Percentiles rank a stretch among this genome's conserved stretches.
These are phyloP conservation scores for Ophryocystis elektroscirrha DNA, from an alignment of 169 alveolate genomes.

Conservation along the genomic window DNA sequence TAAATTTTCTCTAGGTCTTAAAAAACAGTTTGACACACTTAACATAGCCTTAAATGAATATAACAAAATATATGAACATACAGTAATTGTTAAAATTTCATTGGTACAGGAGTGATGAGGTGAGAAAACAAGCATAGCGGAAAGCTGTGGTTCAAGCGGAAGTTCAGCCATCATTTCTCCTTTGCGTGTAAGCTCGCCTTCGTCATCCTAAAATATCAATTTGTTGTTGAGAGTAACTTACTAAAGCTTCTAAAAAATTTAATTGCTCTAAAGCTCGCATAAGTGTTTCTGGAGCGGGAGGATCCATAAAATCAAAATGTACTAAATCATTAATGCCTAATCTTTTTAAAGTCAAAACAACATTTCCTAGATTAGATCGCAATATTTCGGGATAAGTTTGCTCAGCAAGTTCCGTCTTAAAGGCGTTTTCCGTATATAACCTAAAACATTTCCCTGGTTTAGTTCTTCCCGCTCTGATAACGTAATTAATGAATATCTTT, in stretches of 20 bases:
- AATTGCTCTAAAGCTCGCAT: constrained; percentile 18
- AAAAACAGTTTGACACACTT: no score
- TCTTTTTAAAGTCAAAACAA: constrained; percentile 76
- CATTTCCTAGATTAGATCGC: constrained; percentile 57
- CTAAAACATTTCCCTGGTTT: constrained; percentile 94
- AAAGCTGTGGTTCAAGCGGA: constrained; percentile 94
- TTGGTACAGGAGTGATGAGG: constrained; percentile 11
- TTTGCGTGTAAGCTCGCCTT: constrained; percentile 79
- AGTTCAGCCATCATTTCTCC: constrained; percentile 89
- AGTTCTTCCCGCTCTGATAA: constrained; percentile 80
- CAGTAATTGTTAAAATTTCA: constrained; percentile 10
- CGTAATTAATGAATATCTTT: background rate
- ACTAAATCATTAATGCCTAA: constrained; percentile 80
- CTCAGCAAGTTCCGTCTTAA: constrained; percentile 64
- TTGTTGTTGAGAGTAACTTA: background rate
- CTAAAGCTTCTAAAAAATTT: background rate
- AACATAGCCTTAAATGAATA: no score
- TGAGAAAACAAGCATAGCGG: constrained; percentile 49
- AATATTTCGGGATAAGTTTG: constrained; percentile 93
- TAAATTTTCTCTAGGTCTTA: constrained; percentile 1
- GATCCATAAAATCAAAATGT: constrained; percentile 96
- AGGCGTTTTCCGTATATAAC: constrained; percentile 82
- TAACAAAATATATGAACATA: background rate
- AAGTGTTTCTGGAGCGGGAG: constrained; percentile 90
- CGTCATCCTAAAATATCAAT: constrained; percentile 48